Evolutionary conservation across 2,329 filamentous ascomycete genomes (phyloP).

Genomic region (Arthrocladium fulminans): DNA sequence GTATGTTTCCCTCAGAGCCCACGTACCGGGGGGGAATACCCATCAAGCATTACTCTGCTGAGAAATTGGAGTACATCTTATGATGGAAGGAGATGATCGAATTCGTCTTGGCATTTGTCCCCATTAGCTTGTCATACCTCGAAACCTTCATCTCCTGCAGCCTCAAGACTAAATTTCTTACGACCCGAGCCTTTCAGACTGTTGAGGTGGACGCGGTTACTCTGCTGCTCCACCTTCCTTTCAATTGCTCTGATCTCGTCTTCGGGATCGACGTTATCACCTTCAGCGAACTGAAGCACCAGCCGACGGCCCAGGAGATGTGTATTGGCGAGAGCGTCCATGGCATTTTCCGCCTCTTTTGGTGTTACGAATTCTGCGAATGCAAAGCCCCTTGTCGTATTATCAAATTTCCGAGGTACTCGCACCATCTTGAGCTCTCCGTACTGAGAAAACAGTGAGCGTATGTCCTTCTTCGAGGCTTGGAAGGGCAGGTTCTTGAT

Average conservation of each 20-base stretch:
- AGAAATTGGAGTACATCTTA: no score
- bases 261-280: conserved; percentile 82
- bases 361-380: conserved; percentile 93
- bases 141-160: conserved; percentile 50
- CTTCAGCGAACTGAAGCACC: conserved; percentile 84
- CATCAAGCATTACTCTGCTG: no score
- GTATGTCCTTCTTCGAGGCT: conserved; percentile 83
- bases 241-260: conserved; percentile 96
- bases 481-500: conserved; percentile 98
- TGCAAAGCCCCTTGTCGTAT: conserved; percentile 80
- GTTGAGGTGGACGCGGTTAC: conserved; percentile 83
- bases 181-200: conserved; percentile 68
- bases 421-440: conserved; percentile 87
- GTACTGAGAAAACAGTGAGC: conserved; percentile 76
- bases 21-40: no score
- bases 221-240: conserved; percentile 83
- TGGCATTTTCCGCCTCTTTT: conserved; percentile 80
- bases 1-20: no score
- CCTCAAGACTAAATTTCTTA: conserved; percentile 75
- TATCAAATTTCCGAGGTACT: conserved; percentile 90
- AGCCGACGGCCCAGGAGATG: conserved; percentile 84
- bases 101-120: neutral
- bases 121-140: neutral
- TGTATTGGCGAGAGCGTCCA: conserved; percentile 83
- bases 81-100: neutral